Conservation (phyloP, 2,329 filamentous ascomycete species). For the Parastagonospora nodorum region DNA sequence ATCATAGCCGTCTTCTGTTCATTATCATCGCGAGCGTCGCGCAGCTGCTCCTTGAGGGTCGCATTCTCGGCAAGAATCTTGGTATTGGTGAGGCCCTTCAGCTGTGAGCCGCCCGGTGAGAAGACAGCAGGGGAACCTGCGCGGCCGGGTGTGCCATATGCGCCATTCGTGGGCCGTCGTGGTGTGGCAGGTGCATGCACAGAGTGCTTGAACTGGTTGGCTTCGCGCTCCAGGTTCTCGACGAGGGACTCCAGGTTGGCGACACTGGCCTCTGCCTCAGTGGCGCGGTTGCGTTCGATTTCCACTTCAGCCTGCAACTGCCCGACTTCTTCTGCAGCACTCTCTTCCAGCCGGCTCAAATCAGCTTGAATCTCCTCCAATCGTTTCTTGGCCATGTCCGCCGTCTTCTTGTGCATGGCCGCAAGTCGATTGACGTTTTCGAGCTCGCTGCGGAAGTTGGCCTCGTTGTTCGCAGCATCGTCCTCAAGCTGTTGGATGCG, state of each 20-base stretch:
- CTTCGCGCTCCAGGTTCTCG: constrained; percentile 63
- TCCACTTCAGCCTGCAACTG: constrained; percentile 56
- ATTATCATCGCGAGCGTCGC: constrained; percentile 73
- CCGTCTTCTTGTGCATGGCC: constrained; percentile 78
- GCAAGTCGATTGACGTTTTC: constrained; percentile 81
- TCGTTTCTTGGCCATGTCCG: constrained; percentile 71
- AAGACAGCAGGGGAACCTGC: constrained; percentile 57
- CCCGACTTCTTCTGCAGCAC: constrained; percentile 63
- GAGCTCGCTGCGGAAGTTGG: constrained; percentile 84
- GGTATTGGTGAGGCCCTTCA: constrained; percentile 62
- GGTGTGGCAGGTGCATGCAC: constrained; percentile 57
- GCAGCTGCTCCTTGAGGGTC: constrained; percentile 71
- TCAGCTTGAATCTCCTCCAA: constrained; percentile 70
- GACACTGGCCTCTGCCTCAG: constrained; percentile 65
- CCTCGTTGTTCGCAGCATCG: constrained; percentile 77
- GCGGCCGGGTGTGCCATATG: constrained; percentile 56
- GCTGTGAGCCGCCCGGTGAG: constrained; percentile 59
- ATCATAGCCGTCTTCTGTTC: constrained; percentile 76
- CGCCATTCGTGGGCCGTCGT: constrained; percentile 57
- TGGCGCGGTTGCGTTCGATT: constrained; percentile 62
- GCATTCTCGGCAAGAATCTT: constrained; percentile 68
- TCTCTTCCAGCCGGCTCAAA: constrained; percentile 68
- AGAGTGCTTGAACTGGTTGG: constrained; percentile 49
- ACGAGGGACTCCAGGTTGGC: constrained; percentile 68
- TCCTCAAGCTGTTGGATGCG: constrained; percentile 87